Evolutionary conservation across 2,329 filamentous ascomycete genomes (phyloP), one percentile per base, ranked within the genome.

Genomic region (Arachnopeziza araneosa): DNA sequence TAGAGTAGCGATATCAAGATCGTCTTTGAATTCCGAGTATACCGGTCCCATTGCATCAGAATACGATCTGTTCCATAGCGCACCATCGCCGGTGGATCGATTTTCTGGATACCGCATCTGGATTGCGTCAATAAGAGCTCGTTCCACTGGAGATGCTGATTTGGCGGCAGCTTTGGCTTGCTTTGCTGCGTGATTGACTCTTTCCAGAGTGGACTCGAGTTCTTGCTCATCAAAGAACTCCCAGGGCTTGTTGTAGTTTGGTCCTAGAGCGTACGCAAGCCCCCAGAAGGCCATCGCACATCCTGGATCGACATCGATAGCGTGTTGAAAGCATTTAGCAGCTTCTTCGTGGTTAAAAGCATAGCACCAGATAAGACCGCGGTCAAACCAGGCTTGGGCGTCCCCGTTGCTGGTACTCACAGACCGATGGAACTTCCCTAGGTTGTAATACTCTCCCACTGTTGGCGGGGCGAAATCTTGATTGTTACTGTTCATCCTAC

Each of bases 221-320:
- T 92, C 89, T 0, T 77, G 73, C 0, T 79, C 73, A 57, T 88
- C 87, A 64, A 92, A 91, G 24, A 84, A 79, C 26, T 84, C 81
- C 90, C 90, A 92, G 0, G 89, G 85, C 68, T 92, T 91, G 75
- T 93, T 90, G 72, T 86, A 86, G 69, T 93, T 92, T 2, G 90
- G 89, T 0, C 89, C 90, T 0, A 89, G 75, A 1, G 86, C 78
- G 70, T 89, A 92, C 0, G 89, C 85, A 4, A 89, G 74, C 0
- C 87, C 87, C 87, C 87, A 90, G 67, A 87, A 81, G 2, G 84
- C 86, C 77, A 90, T 84, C 30, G 81, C 79, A 60, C 83, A 88
- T 1, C 71, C 63, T 0, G 74, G 63, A 62, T 90, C 87, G 53
- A 76, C 69, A 1, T 72, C 70, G 32, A 84, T 79, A n/a, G 84